Evolutionary conservation across 2,329 filamentous ascomycete species (phyloP), one percentile per base, ranked within the genome.

Genomic region (Aspergillus brunneoviolaceus): DNA sequence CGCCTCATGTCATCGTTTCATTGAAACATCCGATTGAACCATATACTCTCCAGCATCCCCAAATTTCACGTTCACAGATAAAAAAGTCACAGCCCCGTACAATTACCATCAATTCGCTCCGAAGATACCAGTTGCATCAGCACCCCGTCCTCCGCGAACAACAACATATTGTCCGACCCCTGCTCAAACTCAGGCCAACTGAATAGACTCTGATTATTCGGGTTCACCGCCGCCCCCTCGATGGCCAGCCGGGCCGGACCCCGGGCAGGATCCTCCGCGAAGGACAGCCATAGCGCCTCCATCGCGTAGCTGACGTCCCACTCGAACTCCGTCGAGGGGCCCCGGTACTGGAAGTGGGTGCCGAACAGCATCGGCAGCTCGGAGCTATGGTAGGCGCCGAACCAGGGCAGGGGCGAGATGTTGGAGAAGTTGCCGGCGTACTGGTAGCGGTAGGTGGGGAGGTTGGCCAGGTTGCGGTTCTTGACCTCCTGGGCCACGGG

Each of bases 351-450:
- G 3, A 21, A 35, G 35, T 56, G 53, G 5, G 57, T 60, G 25
- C 58, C 58, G 4, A 60, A 60, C 14, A 60, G 19, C 0, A 60
- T 19, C 4, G 53, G 53, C 16, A 60, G 33, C 14, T 57, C 58
- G 1, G 53, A 27, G 39, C 53, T 60, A 12, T 60, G 58, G n/a
- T 56, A 52, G 16, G 58, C 58, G 1, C 58, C 58, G 23, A 57
- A 47, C 58, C 58, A 60, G 3, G 53, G 21, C 1, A 52, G 16
- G 0, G 58, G 58, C 11, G 58, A 60, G 23, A 62, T 57, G 29
- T 62, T 60, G 54, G 52, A 21, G 29, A 54, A 62, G 33, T 56
- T 53, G 3, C 53, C 58, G 12, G 53, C 35, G 31, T 60, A 57
- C 12, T 51, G 47, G 39, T 60, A 60, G 5, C 58, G 49, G 53